A percentile compares a stretch with the other conserved stretches of the same genome.
Conservation (phyloP, 202 grass and related monocot species). For the Sporobolus alterniflorus region DNA sequence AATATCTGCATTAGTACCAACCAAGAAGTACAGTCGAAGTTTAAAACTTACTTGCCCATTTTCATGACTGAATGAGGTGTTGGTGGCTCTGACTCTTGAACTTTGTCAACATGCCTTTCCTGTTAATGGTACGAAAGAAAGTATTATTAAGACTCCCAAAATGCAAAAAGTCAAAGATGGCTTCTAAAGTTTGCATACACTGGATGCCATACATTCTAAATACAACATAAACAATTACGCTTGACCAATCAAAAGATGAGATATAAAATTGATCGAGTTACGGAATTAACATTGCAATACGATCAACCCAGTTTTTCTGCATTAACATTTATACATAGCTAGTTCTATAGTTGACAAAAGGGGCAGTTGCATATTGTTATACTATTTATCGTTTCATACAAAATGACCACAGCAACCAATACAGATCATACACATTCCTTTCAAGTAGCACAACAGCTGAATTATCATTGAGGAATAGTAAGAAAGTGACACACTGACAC, state of each 20-base stretch:
- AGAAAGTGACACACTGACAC: constrained; percentile 29
- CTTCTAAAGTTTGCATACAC: constrained; percentile 6
- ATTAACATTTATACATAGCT: not conserved
- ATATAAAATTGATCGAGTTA: not conserved
- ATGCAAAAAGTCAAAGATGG: not conserved
- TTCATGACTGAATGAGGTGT: constrained; percentile 81
- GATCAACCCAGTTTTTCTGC: not conserved
- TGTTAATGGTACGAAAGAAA: constrained; percentile 37
- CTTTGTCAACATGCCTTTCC: constrained; percentile 77
- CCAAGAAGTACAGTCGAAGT: constrained; percentile 15
- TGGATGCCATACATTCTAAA: not conserved
- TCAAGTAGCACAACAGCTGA: constrained; percentile 17
- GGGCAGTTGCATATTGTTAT: not conserved
- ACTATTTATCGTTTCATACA: constrained; percentile 8
- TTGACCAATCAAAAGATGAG: not conserved
- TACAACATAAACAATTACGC: not conserved
- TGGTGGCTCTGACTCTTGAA: constrained; percentile 88
- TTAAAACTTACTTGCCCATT: constrained; percentile 70
- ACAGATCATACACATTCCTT: not conserved
- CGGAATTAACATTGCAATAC: not conserved
- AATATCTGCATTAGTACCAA: not conserved
- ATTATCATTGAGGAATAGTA: not conserved
- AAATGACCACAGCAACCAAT: constrained; percentile 11
- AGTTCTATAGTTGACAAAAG: constrained; percentile 10
- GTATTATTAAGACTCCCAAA: constrained; percentile 5